Evolutionary conservation across 2,329 filamentous ascomycete species (phyloP).

Genomic region (Cytospora piceae): DNA sequence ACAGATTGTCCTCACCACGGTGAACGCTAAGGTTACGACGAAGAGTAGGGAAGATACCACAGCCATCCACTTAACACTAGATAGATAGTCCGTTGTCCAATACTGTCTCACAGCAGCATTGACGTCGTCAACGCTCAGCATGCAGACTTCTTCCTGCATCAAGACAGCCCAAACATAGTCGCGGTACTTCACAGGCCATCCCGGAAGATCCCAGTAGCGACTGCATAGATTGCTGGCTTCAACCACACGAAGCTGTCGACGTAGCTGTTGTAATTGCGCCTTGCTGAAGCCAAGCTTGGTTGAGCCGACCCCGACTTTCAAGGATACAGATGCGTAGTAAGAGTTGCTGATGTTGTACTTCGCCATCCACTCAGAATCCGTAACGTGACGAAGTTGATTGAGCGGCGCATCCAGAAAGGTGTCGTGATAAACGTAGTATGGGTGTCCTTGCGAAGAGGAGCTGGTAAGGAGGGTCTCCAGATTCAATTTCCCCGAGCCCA

Average conservation of each 20-base stretch:
- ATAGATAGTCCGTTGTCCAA: slow-evolving; percentile 38
- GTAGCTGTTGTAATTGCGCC: slow-evolving; percentile 8
- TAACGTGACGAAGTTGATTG: neutral
- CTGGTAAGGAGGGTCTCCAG: slow-evolving; percentile 8
- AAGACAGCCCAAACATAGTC: slow-evolving; percentile 61
- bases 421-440: slow-evolving; percentile 42
- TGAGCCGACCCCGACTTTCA: slow-evolving; percentile 42
- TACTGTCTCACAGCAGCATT: slow-evolving; percentile 46
- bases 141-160: slow-evolving; percentile 59
- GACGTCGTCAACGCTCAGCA: slow-evolving; percentile 65
- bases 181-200: slow-evolving; percentile 58
- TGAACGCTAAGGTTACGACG: neutral
- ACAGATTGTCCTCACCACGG: neutral
- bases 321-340: slow-evolving; percentile 67
- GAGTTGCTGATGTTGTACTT: slow-evolving; percentile 59
- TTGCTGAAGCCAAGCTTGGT: neutral
- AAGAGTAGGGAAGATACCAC: neutral
- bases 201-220: slow-evolving; percentile 63
- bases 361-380: neutral
- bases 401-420: slow-evolving; percentile 70
- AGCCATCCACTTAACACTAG: neutral
- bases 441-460: neutral
- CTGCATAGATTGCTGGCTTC: slow-evolving; percentile 29
- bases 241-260: slow-evolving; percentile 1
- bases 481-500: slow-evolving; percentile 62